Conservation (phyloP, 176 grass and related monocot genomes). For the Avena atlantica region DNA sequence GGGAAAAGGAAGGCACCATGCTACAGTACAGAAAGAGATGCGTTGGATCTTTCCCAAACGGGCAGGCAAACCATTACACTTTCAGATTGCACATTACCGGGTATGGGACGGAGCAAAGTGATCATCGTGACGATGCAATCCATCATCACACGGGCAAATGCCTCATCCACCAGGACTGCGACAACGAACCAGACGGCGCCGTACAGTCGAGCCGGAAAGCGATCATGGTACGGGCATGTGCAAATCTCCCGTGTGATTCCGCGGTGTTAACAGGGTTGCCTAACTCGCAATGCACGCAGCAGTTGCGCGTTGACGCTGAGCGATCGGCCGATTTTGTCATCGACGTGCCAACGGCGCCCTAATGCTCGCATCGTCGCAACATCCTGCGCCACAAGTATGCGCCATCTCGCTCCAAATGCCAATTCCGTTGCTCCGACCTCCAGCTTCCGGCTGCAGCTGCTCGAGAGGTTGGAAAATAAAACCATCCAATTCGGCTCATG, state of each 20-base stretch:
- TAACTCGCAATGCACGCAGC: conserved; percentile 2
- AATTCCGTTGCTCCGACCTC: neutral
- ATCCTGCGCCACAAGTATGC: neutral
- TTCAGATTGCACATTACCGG: neutral
- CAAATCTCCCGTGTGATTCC: neutral
- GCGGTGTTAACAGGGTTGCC: conserved; percentile 7
- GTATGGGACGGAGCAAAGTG: neutral
- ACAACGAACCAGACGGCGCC: neutral
- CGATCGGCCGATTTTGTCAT: no score
- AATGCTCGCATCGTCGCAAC: conserved; percentile 12
- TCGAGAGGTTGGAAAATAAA: neutral
- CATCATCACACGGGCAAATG: neutral
- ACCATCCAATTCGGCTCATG: no score
- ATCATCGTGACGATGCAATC: neutral
- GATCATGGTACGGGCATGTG: neutral
- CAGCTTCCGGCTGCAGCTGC: neutral
- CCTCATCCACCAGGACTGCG: neutral
- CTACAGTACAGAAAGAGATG: neutral
- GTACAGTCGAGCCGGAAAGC: conserved; percentile 2
- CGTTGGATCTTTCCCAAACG: neutral
- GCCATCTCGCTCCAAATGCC: neutral
- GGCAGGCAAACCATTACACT: neutral
- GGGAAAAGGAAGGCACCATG: no score
- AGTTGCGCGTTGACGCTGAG: neutral
- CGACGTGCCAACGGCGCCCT: neutral